Evolutionary conservation across 495 filamentous ascomycete species (phyloP).

Genomic region (Trichoderma erinaceum): DNA sequence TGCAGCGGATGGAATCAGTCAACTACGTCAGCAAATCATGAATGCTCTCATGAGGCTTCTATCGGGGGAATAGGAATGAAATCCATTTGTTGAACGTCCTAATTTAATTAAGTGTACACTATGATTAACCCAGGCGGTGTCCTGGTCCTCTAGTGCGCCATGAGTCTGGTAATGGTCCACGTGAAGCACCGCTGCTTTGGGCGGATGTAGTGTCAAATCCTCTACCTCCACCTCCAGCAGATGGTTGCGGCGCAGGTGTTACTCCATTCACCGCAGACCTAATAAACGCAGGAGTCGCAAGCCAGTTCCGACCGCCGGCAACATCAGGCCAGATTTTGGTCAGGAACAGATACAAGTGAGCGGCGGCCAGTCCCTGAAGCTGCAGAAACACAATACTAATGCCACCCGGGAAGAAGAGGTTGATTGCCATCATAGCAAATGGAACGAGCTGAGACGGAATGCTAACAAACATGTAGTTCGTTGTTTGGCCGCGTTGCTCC

Average conservation of each 20-base stretch:
- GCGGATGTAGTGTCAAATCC: constrained; percentile 31
- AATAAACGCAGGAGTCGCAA: constrained; percentile 63
- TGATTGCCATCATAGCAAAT: constrained; percentile 64
- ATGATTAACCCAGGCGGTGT: constrained; percentile 51
- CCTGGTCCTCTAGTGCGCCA: constrained; percentile 66
- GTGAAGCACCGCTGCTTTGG: constrained; percentile 31
- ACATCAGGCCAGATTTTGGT: constrained; percentile 77
- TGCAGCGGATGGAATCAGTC: too few relatives aligned
- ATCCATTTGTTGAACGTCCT: too few relatives aligned
- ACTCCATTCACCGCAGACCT: constrained; percentile 50
- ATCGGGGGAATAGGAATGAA: too few relatives aligned
- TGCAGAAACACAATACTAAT: constrained; percentile 46
- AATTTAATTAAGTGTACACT: background rate
- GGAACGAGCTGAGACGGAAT: constrained; percentile 72
- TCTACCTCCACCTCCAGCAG: constrained; percentile 36
- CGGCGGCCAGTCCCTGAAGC: constrained; percentile 66
- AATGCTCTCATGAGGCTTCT: too few relatives aligned
- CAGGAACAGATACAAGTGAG: constrained; percentile 81
- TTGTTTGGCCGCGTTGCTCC: constrained; percentile 66
- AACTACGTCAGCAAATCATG: too few relatives aligned
- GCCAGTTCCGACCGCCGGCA: constrained; percentile 65
- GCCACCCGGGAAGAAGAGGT: constrained; percentile 50
- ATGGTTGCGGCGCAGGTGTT: constrained; percentile 17
- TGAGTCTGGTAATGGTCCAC: constrained; percentile 44
- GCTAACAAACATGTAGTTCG: constrained; percentile 67